Evolutionary conservation across 202 grass and related monocot genomes (phyloP).

Genomic region (Cymbopogon flexuosus): DNA sequence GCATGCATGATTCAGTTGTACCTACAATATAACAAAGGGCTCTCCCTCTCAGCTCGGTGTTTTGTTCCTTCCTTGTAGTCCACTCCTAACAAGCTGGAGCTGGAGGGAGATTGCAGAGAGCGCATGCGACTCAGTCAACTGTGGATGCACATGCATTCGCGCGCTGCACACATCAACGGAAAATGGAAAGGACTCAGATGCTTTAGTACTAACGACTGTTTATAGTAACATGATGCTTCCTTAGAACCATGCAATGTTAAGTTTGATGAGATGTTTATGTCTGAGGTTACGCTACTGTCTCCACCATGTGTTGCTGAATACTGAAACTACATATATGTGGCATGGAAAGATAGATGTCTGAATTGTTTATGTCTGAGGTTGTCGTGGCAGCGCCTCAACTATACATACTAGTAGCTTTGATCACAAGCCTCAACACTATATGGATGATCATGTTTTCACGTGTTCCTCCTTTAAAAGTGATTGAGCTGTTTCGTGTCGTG

Average conservation of each 20-base stretch:
- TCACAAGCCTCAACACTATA: no score
- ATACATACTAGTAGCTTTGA: no score
- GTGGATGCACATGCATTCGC: neutral
- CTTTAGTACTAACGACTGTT: neutral
- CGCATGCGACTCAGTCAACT: slow-evolving; percentile 1
- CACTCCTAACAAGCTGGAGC: slow-evolving; percentile 14
- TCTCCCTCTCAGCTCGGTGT: neutral
- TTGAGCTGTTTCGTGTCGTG: no score
- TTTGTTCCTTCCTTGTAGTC: slow-evolving; percentile 26
- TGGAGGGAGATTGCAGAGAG: neutral
- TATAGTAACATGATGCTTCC: neutral
- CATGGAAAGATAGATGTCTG: no score
- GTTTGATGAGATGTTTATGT: no score
- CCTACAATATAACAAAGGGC: no score
- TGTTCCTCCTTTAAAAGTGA: no score
- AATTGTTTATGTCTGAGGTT: no score
- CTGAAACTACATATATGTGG: no score
- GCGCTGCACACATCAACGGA: neutral
- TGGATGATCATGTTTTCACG: no score
- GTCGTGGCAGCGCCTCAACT: neutral
- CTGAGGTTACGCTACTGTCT: no score
- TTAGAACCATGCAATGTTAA: neutral
- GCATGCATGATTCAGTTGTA: slow-evolving; percentile 14
- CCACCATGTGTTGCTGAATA: no score
- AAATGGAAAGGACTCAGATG: neutral